Base-by-base conservation (phyloP, 257 asterid species). In the Ilex asprella region DNA sequence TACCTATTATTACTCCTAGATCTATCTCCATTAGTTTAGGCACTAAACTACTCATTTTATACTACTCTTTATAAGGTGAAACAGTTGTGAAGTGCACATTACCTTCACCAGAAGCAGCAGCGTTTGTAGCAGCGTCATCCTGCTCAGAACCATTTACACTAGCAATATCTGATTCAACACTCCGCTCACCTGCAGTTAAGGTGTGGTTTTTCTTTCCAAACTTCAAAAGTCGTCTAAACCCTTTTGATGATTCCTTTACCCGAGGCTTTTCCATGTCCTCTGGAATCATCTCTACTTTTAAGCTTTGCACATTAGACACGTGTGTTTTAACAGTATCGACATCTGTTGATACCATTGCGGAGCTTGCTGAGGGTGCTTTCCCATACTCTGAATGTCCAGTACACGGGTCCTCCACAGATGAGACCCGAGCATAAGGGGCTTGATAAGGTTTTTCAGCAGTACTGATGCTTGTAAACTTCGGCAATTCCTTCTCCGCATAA, bases 161-260 rank as follows among this genome's bases (percentile, higher is more conserved):
- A 47, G 78, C 61, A 56, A 76, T 75, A 46, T 82, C 93, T 30
- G 90, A 80, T 71, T 86, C 89, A 55, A 75, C 70, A 78, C 85
- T 85, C 76, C 68, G 86, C 72, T 87, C 86, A 31, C 71, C 80
- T 65, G 91, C 72, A 39, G 86, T 65, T 16, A 95, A 78, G 60
- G 75, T 70, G 30, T 74, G 81, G 74, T 70, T 86, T 84, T 89
- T 92, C 82, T 89, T 92, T 70, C 87, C 95, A 69, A 92, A 92
- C 78, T 65, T 92, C 81, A 92, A 64, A 62, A 92, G 88, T 63
- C 89, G 84, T 71, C 77, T 83, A 47, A 92, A 71, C 47, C 97
- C 99, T 78, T 80, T 92, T 30, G 97, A 71, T 62, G 91, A 63
- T 69, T 89, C 95, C 78, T 86, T 92, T 58, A 67, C 76, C 39